These are phyloP conservation scores for Fraxinus floribunda DNA, from an alignment of 305 asterid genomes.

Conservation along the genomic window DNA sequence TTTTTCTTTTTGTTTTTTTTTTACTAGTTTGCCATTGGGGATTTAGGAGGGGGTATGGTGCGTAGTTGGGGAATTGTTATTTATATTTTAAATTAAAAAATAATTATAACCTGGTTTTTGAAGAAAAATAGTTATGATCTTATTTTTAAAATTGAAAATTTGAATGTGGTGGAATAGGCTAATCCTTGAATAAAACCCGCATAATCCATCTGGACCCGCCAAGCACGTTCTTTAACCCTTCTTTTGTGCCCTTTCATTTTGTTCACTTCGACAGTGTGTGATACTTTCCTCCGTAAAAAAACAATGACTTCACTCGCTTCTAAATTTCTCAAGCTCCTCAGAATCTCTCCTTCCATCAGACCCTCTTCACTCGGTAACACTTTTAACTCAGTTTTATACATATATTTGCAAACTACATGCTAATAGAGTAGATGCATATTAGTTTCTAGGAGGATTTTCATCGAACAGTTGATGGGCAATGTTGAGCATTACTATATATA, in stretches of 20 bases:
- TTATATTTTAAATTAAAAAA: too few species aligned
- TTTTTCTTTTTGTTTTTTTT: too few species aligned
- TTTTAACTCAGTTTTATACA: background rate
- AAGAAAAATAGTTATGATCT: too few species aligned
- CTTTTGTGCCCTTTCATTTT: slow-evolving; percentile 17
- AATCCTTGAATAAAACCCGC: background rate
- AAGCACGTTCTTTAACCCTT: slow-evolving; percentile 42
- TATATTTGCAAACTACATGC: background rate
- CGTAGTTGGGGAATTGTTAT: too few species aligned
- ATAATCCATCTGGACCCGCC: background rate
- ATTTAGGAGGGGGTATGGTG: too few species aligned
- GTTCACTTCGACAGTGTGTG: background rate
- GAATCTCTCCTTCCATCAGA: slow-evolving; percentile 28
- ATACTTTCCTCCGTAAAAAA: slow-evolving; percentile 1
- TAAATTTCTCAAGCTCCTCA: slow-evolving; percentile 41
- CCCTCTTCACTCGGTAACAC: slow-evolving; percentile 39
- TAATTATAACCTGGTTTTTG: too few species aligned
- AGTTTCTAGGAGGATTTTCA: slow-evolving; percentile 18
- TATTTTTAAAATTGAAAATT: too few species aligned
- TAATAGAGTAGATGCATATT: background rate
- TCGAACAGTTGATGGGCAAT: slow-evolving; percentile 26
- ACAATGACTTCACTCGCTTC: slow-evolving; percentile 49
- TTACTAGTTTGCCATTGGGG: background rate
- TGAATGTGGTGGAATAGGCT: too few species aligned
- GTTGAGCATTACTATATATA: background rate